Evolutionary conservation across 306 rosid species (phyloP).

Genomic region (Echinosophora koreensis): DNA sequence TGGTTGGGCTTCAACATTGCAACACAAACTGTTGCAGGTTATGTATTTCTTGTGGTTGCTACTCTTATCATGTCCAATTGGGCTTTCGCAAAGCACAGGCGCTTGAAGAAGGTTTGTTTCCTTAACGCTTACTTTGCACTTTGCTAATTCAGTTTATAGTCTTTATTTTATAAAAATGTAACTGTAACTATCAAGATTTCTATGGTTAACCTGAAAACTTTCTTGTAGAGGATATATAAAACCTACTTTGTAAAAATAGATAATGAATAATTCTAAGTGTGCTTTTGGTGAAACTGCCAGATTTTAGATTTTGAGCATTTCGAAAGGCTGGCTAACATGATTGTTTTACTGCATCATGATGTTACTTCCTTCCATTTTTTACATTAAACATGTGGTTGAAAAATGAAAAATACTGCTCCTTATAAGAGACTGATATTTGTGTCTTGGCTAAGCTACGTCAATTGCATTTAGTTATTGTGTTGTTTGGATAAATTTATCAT

Average conservation of each 20-base stretch:
- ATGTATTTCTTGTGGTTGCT: slow-evolving; percentile 75
- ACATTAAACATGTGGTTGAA: neutral
- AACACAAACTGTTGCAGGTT: slow-evolving; percentile 94
- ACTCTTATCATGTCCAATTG: slow-evolving; percentile 90
- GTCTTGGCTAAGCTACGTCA: slow-evolving; percentile 17
- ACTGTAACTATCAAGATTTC: neutral
- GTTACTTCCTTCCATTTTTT: slow-evolving; percentile 10
- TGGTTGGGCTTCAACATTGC: slow-evolving; percentile 98
- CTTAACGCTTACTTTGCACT: neutral
- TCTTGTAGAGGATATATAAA: slow-evolving; percentile 13
- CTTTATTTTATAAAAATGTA: neutral
- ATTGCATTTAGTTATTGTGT: neutral
- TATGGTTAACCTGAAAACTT: slow-evolving; percentile 13
- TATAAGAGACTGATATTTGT: slow-evolving; percentile 2
- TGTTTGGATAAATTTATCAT: neutral
- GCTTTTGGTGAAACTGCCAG: neutral
- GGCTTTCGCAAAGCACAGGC: slow-evolving; percentile 96
- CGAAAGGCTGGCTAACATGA: slow-evolving; percentile 2
- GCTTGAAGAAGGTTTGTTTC: slow-evolving; percentile 82
- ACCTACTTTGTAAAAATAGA: neutral
- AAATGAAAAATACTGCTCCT: neutral
- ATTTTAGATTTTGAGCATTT: slow-evolving; percentile 22
- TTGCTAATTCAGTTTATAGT: slow-evolving; percentile 21
- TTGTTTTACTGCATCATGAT: neutral
- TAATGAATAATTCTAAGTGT: neutral